These are phyloP conservation scores for Cordyceps javanica DNA, from an alignment of 2,329 filamentous ascomycete genomes.

Conservation along the genomic window DNA sequence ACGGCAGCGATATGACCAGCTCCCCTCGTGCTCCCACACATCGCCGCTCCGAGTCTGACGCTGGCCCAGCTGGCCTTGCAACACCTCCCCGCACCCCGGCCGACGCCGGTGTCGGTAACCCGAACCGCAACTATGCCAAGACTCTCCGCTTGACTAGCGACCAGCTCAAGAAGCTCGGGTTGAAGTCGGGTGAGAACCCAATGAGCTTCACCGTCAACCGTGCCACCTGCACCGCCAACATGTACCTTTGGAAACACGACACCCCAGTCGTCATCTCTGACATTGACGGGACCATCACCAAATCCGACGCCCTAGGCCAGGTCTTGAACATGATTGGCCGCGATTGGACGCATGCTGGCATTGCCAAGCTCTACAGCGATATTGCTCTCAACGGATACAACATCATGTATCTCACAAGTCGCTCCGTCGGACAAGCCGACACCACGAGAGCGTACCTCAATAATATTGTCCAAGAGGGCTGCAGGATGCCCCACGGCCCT, in stretches of 20 bases:
- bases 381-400: slow-evolving; percentile 96
- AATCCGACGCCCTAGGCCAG: slow-evolving; percentile 90
- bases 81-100: slow-evolving; percentile 67
- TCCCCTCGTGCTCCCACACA: slow-evolving; percentile 41
- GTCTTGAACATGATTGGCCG: slow-evolving; percentile 94
- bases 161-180: slow-evolving; percentile 77
- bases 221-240: slow-evolving; percentile 83
- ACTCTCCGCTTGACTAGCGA: slow-evolving; percentile 92
- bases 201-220: slow-evolving; percentile 97
- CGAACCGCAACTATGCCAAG: slow-evolving; percentile 88
- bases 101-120: slow-evolving; percentile 60
- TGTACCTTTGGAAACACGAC: slow-evolving; percentile 91
- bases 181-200: slow-evolving; percentile 80
- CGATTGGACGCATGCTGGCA: slow-evolving; percentile 95
- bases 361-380: slow-evolving; percentile 95
- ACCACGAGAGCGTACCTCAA: slow-evolving; percentile 83
- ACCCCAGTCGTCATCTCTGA: slow-evolving; percentile 95
- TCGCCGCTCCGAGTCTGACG: slow-evolving; percentile 61
- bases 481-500: slow-evolving; percentile 78
- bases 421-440: slow-evolving; percentile 90
- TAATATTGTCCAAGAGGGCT: slow-evolving; percentile 82
- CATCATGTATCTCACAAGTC: slow-evolving; percentile 94
- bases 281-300: slow-evolving; percentile 98
- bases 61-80: slow-evolving; percentile 46
- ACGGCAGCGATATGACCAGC: slow-evolving; percentile 60